A percentile compares a stretch with the other conserved stretches of the same genome.
Evolutionary conservation across 2,329 filamentous ascomycete species (phyloP).

Genomic region (Epicoccum sorghinum): DNA sequence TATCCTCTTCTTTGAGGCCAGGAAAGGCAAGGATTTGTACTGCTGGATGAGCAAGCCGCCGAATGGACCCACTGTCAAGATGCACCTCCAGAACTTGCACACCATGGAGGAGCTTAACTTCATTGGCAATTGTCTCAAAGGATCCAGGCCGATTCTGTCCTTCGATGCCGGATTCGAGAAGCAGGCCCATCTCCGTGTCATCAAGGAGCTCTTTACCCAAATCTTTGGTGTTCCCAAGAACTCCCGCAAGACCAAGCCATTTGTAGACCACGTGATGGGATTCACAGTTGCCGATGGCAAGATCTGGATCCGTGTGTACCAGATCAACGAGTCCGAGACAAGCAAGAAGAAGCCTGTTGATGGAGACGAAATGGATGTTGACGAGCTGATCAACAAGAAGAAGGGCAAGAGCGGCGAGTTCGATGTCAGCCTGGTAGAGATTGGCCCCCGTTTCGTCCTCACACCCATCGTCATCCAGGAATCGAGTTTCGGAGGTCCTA

Average conservation of each 20-base stretch:
- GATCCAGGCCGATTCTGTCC: conserved; percentile 85
- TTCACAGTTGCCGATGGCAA: conserved; percentile 92
- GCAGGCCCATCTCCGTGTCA: conserved; percentile 77
- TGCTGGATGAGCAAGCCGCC: conserved; percentile 91
- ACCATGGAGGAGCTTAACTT: conserved; percentile 98
- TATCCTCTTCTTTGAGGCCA: conserved; percentile 91
- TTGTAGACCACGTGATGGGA: conserved; percentile 92
- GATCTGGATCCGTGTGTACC: conserved; percentile 95
- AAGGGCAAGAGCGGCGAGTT: conserved; percentile 64
- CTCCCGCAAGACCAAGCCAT: conserved; percentile 89
- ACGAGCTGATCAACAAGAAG: conserved; percentile 44
- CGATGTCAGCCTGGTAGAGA: conserved; percentile 85
- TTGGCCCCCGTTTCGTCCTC: conserved; percentile 89
- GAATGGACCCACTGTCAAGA: conserved; percentile 76
- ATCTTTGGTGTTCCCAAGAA: conserved; percentile 91
- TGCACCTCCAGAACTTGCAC: conserved; percentile 86
- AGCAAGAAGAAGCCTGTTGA: conserved; percentile 51
- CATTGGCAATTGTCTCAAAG: conserved; percentile 94
- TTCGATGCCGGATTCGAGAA: conserved; percentile 89
- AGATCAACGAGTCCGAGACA: conserved; percentile 84
- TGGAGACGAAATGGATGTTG: conserved; percentile 49
- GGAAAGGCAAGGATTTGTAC: conserved; percentile 94
- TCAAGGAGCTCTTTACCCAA: conserved; percentile 89
- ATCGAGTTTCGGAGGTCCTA: conserved; percentile 90
- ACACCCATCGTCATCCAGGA: conserved; percentile 96